Evolutionary conservation across 768 basidiomycete species (phyloP).

Genomic region (Tylopilus sp.): DNA sequence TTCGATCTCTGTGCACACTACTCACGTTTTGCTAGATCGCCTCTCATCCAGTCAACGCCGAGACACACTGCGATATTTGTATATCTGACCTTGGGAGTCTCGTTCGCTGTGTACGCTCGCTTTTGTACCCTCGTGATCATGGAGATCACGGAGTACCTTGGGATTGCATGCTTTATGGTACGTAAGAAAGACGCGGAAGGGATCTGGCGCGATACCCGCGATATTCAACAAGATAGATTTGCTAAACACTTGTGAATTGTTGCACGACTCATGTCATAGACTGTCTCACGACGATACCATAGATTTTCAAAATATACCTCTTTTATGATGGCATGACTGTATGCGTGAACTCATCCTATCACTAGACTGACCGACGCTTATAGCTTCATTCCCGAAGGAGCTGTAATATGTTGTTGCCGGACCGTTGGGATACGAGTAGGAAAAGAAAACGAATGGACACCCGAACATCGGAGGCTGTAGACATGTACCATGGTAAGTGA

Average conservation of each 20-base stretch:
- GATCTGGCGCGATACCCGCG: conserved; percentile 46
- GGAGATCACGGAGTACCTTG: conserved; percentile 88
- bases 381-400: too few relatives aligned
- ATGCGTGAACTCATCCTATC: too few relatives aligned
- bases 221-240: conserved; percentile 25
- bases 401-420: too few relatives aligned
- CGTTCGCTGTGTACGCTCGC: conserved; percentile 66
- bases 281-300: background rate
- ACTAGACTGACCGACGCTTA: too few relatives aligned
- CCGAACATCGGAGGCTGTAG: too few relatives aligned
- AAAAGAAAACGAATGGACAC: too few relatives aligned
- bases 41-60: conserved; percentile 71
- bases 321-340: background rate
- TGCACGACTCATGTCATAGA: background rate
- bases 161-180: conserved; percentile 94
- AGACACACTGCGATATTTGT: conserved; percentile 68
- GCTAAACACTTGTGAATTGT: conserved; percentile 21
- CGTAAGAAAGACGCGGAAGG: conserved; percentile 75
- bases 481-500: too few relatives aligned
- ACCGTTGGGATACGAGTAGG: too few relatives aligned
- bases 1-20: conserved; percentile 1
- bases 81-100: conserved; percentile 62
- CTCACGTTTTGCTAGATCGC: conserved; percentile 41
- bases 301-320: background rate
- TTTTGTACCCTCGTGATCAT: conserved; percentile 81